Base-by-base conservation (phyloP, 306 rosid species). In the Cucurbita moschata region DNA sequence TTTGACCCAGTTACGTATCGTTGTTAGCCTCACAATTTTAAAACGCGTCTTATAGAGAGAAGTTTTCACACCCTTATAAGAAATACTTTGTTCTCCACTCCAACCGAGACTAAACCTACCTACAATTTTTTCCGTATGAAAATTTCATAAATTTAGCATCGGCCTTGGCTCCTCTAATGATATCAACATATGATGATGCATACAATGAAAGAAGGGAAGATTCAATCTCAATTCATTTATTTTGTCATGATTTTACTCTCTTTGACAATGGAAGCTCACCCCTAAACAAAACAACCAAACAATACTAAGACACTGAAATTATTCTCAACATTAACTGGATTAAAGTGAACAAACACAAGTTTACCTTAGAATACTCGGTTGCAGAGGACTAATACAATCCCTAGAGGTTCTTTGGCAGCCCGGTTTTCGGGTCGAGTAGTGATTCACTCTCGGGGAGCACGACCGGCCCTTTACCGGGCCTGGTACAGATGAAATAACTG, bases 381-480 rank as follows among this genome's bases (percentile, higher is more conserved):
- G 77, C 73, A 75, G 37, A 58, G 57, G 47, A 71, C 21, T 43
- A 76, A 26, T 12, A 68, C 64, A 42, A 69, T 59, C 54, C 67
- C 75, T 39, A 49, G 71, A 77, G 62, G 79, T 79, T 89, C 83
- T 84, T 91, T 0, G 97, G 99, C 64, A 94, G 82, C 55, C 99
- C 99, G 63, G 86, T 89, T 85, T 85, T 87, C 4, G 85, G 79
- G 87, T 86, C 79, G 72, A 94, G 95, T 81, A 89, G 97, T 72
- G 88, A 87, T 72, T 80, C 87, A 60, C 86, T 82, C 63, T 88
- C 92, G 10, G 95, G 80, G 63, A 94, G 86, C 83, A 84, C 72
- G 77, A 91, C 91, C 11, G 99, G 99, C 73, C 99, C 99, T 84
- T 79, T 89, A 72, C 99, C 99, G 1, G 96, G 96, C 77, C 84